These are phyloP conservation scores for Hordeum marinum DNA, from an alignment of 176 grass and related monocot species.

Conservation along the genomic window DNA sequence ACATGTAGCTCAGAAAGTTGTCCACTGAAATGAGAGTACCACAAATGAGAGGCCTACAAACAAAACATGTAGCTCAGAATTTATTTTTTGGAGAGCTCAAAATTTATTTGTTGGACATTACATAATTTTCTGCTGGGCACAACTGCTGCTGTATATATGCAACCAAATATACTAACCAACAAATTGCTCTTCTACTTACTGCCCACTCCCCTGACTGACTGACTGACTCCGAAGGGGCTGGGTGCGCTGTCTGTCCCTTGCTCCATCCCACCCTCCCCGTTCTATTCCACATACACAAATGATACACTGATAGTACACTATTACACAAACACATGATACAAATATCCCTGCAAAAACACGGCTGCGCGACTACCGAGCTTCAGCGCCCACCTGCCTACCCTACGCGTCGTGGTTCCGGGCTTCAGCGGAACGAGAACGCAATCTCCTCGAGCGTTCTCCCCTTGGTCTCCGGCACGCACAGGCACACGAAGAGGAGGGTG, in stretches of 20 bases:
- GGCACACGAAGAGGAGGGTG: constrained; percentile 47
- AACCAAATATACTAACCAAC: not conserved
- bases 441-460: constrained; percentile 54
- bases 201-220: not conserved
- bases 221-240: constrained; percentile 1
- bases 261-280: not conserved
- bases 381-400: not conserved
- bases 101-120: not conserved
- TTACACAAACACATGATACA: constrained; percentile 28
- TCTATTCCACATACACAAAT: constrained; percentile 26
- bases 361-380: not conserved
- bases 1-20: no score
- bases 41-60: not conserved
- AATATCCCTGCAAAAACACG: constrained; percentile 7
- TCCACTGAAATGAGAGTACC: no score
- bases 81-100: not conserved
- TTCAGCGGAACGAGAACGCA: constrained; percentile 56
- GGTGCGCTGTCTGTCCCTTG: not conserved
- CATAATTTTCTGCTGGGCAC: not conserved
- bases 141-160: not conserved
- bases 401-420: not conserved
- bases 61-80: not conserved
- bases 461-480: constrained; percentile 63
- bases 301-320: not conserved
- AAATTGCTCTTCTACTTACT: not conserved